Percentiles rank a stretch among this genome's conserved stretches.
Conservation (phyloP, 305 asterid species). For the Fraxinus latifolia region DNA sequence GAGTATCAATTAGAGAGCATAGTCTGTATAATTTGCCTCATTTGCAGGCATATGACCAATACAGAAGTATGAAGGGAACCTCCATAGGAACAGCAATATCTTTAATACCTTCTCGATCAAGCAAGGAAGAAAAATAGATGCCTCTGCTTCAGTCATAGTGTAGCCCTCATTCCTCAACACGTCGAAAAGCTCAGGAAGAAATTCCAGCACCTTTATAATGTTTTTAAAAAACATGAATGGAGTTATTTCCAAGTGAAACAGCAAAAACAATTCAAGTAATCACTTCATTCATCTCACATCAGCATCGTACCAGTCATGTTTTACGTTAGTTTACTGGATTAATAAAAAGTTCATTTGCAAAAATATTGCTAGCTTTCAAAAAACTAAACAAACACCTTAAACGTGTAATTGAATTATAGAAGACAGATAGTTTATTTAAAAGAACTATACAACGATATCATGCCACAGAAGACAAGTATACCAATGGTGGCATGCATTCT, state of each 20-base stretch:
- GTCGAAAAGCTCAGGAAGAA: slow-evolving; percentile 90
- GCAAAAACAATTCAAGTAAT: background rate
- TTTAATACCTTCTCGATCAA: slow-evolving; percentile 79
- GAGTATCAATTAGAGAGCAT: background rate
- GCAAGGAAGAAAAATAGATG: slow-evolving; percentile 92
- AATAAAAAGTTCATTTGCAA: background rate
- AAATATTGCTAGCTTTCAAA: background rate
- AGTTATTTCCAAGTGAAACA: slow-evolving; percentile 6
- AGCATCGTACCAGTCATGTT: background rate
- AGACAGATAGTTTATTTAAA: background rate
- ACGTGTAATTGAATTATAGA: background rate
- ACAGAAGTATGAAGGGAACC: slow-evolving; percentile 11
- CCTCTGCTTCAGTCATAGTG: slow-evolving; percentile 91
- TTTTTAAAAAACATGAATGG: slow-evolving; percentile 18
- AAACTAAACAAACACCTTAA: background rate
- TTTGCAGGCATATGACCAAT: background rate
- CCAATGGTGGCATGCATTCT: background rate
- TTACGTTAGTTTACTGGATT: background rate
- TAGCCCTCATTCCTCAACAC: slow-evolving; percentile 81
- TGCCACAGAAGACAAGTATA: background rate
- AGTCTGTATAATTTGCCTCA: background rate
- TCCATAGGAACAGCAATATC: background rate
- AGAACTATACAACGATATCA: background rate
- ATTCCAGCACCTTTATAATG: slow-evolving; percentile 78
- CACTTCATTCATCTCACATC: background rate